A percentile compares a stretch with the other conserved stretches of the same genome.
Evolutionary conservation across 2,329 filamentous ascomycete genomes (phyloP).

Genomic region (Pyrenophora tritici-repentis): DNA sequence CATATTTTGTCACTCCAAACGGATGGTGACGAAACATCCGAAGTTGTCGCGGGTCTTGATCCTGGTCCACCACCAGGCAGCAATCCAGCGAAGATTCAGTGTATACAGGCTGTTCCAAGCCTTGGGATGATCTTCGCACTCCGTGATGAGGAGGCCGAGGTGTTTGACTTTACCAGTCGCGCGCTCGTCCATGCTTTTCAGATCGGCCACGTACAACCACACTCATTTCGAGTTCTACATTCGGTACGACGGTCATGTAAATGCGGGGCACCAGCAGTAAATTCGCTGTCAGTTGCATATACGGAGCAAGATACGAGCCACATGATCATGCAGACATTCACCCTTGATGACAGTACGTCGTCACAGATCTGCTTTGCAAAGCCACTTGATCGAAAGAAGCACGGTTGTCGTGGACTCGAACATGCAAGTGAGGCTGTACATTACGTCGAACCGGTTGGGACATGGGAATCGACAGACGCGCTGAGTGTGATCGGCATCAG

Average conservation of each 20-base stretch:
- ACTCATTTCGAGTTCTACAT: conserved; percentile 65
- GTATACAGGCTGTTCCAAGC: conserved; percentile 63
- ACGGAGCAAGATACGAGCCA: conserved; percentile 63
- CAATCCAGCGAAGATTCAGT: conserved; percentile 55
- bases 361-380: conserved; percentile 62
- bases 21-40: conserved; percentile 33
- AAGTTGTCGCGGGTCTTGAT: conserved; percentile 43
- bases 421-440: conserved; percentile 57
- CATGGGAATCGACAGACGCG: conserved; percentile 66
- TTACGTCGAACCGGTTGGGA: conserved; percentile 65
- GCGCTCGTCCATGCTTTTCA: conserved; percentile 65
- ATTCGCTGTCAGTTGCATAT: conserved; percentile 69
- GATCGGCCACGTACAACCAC: conserved; percentile 62
- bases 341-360: conserved; percentile 58
- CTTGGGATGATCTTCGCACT: conserved; percentile 66
- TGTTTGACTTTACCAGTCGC: conserved; percentile 64
- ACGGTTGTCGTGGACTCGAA: conserved; percentile 44
- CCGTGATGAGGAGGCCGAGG: conserved; percentile 60
- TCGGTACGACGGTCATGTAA: conserved; percentile 57
- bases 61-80: conserved; percentile 43
- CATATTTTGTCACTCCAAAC: conserved; percentile 38
- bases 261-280: conserved; percentile 62
- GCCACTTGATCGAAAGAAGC: conserved; percentile 37
- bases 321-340: conserved; percentile 68
- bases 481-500: conserved; percentile 69